Percentiles rank a stretch among this genome's conserved stretches.
Conservation (phyloP, 805 yeast genomes). For the Barnettozyma californica region DNA sequence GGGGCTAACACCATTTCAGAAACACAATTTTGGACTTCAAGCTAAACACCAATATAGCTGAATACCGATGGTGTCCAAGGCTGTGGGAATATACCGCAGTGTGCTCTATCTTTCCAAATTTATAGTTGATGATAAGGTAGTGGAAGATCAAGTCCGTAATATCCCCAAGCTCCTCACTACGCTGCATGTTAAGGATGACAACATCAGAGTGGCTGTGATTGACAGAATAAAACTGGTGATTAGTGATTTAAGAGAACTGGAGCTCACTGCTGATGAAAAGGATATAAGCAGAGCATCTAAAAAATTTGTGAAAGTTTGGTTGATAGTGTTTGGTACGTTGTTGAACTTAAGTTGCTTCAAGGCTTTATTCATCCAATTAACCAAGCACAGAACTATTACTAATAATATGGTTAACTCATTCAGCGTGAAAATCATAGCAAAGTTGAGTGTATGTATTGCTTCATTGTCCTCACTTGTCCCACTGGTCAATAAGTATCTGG, state of each 20-base stretch:
- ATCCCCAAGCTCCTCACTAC: background rate
- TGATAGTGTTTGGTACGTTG: constrained; percentile 11
- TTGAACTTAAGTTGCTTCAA: constrained; percentile 3
- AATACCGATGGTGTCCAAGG: constrained; percentile 1
- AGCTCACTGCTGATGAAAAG: background rate
- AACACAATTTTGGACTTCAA: no score
- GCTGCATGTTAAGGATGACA: background rate
- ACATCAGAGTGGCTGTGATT: constrained; percentile 3
- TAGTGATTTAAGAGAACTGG: background rate
- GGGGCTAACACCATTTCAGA: no score
- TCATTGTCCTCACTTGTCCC: constrained; percentile 4
- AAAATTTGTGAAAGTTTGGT: constrained; percentile 9
- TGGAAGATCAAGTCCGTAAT: background rate
- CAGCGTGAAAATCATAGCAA: background rate
- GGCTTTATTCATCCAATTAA: constrained; percentile 4
- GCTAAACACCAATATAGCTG: background rate
- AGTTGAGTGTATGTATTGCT: constrained; percentile 1
- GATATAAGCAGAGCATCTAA: constrained; percentile 5
- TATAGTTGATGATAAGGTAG: background rate
- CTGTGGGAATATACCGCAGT: background rate
- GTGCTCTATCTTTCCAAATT: constrained; percentile 6
- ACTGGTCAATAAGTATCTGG: background rate
- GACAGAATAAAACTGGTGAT: constrained; percentile 3
- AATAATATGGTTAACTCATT: background rate
- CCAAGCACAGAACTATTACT: background rate